Conservation (phyloP, 495 filamentous ascomycete genomes). For the Penicillium turbatum region DNA sequence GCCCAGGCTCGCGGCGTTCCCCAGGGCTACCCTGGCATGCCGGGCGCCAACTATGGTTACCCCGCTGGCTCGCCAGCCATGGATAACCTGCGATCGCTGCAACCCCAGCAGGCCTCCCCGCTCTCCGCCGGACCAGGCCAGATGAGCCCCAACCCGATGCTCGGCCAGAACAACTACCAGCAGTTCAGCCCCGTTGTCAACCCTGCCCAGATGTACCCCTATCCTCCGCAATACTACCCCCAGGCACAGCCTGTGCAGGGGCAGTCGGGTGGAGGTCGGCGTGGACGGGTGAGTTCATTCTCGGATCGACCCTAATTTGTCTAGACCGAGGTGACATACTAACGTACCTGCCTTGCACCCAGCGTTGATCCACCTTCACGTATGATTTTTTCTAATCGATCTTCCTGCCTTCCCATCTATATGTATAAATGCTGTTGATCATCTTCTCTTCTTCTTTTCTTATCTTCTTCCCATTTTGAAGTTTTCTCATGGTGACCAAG, state of each 20-base stretch:
- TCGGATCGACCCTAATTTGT: background rate
- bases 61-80: slow-evolving; percentile 35
- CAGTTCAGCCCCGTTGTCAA: slow-evolving; percentile 47
- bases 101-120: slow-evolving; percentile 31
- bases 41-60: slow-evolving; percentile 39
- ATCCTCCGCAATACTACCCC: slow-evolving; percentile 47
- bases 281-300: slow-evolving; percentile 44
- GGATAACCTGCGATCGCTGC: slow-evolving; percentile 42
- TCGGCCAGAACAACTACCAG: slow-evolving; percentile 44
- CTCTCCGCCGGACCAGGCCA: slow-evolving; percentile 35
- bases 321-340: background rate
- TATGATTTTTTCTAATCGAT: slow-evolving; percentile 33
- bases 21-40: slow-evolving; percentile 38
- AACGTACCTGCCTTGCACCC: background rate
- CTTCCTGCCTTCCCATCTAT: slow-evolving; percentile 33
- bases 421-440: slow-evolving; percentile 37
- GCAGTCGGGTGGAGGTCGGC: slow-evolving; percentile 46
- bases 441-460: slow-evolving; percentile 19
- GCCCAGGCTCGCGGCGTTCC: slow-evolving; percentile 44
- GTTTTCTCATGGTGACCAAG: slow-evolving; percentile 27
- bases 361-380: slow-evolving; percentile 32
- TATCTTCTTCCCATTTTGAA: slow-evolving; percentile 18
- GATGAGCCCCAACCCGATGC: slow-evolving; percentile 41
- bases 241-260: slow-evolving; percentile 44
- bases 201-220: slow-evolving; percentile 50